Percentiles rank a stretch among this genome's conserved stretches.
Conservation (phyloP, 1,139 yeast genomes). For the Spathaspora sp. region DNA sequence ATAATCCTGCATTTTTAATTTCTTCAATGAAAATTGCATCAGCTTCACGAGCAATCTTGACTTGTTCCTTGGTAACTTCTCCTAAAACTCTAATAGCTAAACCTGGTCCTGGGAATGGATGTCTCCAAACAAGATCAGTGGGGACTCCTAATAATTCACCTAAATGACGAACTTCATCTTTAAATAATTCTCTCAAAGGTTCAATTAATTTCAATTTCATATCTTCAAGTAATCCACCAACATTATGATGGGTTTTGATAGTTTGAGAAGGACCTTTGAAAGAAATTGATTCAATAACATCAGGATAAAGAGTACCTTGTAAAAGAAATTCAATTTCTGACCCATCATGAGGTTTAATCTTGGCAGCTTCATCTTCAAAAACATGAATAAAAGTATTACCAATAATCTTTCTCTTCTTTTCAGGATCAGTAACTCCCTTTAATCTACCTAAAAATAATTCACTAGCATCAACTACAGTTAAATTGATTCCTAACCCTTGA, state of each 20-base stretch:
- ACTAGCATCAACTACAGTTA: conserved; percentile 91
- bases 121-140: conserved; percentile 98
- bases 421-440: conserved; percentile 96
- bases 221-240: conserved; percentile 95
- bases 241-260: conserved; percentile 98
- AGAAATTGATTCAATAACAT: conserved; percentile 96
- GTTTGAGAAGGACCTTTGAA: conserved; percentile 99
- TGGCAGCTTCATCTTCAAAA: conserved; percentile 93
- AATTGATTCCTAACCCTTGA: conserved; percentile 90
- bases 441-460: conserved; percentile 84
- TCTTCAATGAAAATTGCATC: conserved; percentile 95
- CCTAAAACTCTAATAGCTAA: conserved; percentile 97
- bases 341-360: conserved; percentile 86
- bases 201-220: conserved; percentile 98
- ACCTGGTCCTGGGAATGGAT: conserved; percentile 99
- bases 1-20: conserved; percentile 88
- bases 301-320: conserved; percentile 98
- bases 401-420: conserved; percentile 96
- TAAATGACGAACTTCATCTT: conserved; percentile 95
- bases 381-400: conserved; percentile 98
- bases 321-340: conserved; percentile 88
- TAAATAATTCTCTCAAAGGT: conserved; percentile 96
- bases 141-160: conserved; percentile 96
- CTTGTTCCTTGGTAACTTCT: conserved; percentile 90
- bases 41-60: conserved; percentile 95